These are phyloP conservation scores for Backusella liffmaniae DNA, from an alignment of 192 early-diverging fungal genomes.

Conservation along the genomic window DNA sequence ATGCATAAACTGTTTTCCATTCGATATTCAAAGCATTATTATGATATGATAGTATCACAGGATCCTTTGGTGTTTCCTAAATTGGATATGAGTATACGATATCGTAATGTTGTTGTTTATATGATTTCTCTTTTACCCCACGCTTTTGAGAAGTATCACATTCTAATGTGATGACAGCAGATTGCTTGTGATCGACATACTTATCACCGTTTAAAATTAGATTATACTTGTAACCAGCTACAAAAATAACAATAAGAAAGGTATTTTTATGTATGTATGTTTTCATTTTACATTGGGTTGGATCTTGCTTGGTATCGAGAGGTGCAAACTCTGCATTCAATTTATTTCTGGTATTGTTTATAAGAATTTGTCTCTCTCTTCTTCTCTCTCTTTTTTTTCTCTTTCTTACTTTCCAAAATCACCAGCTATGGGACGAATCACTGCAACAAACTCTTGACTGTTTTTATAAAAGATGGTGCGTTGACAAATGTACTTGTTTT, in stretches of 20 bases:
- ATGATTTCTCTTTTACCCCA: slow-evolving; percentile 6
- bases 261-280: not conserved
- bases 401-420: slow-evolving; percentile 1
- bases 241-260: not conserved
- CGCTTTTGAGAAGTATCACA: slow-evolving; percentile 27
- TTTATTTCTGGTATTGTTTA: not conserved
- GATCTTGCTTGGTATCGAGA: slow-evolving; percentile 17
- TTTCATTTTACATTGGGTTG: slow-evolving; percentile 22
- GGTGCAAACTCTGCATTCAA: slow-evolving; percentile 5
- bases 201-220: slow-evolving; percentile 22
- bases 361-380: not conserved
- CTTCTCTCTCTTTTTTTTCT: not conserved
- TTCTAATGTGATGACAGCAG: slow-evolving; percentile 27
- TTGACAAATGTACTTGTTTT: not conserved
- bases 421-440: not conserved
- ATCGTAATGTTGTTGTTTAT: not conserved
- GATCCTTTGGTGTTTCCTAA: slow-evolving; percentile 13
- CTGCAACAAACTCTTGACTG: not conserved
- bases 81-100: too few species aligned
- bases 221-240: slow-evolving; percentile 27
- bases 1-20: slow-evolving; percentile 26
- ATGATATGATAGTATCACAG: slow-evolving; percentile 13
- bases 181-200: slow-evolving; percentile 17
- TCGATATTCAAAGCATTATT: slow-evolving; percentile 22
- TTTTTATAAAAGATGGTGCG: not conserved